Evolutionary conservation across 768 basidiomycete genomes (phyloP), one percentile per base, ranked within the genome.

Genomic region (Boletus reticulatus): DNA sequence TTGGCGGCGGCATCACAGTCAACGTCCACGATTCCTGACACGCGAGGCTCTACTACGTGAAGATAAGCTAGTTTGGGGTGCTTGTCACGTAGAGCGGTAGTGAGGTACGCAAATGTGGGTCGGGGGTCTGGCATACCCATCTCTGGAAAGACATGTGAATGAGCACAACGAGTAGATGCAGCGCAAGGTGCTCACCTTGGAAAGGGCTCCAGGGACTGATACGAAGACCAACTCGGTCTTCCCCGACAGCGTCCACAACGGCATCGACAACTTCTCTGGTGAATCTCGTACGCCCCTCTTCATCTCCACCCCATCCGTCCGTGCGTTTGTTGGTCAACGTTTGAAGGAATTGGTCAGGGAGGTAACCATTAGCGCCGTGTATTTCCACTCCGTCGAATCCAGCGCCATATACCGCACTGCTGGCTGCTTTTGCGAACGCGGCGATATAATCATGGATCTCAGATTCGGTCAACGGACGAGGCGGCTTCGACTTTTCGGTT

Each of bases 71-170:
- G 62, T 9, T 66, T 55, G 12, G 60, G 57, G 24, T 61, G 60
- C 19, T 71, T 68, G 41, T 63, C 54, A 14, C 60, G 63, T 14
- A 87, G 54, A 41, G 75, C 52, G 2, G 70, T 48, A 31, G 80
- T 75, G 31, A 86, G 57, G 66, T 84, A 75, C 0, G 73, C 57
- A 68, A 82, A 87, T 14, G 79, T 80, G 0, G 83, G 80, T 1
- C 76, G 69, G 0, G 84, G 84, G 56, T 85, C 76, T 8, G 63
- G 57, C 80, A 83, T 82, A 2, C 73, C 64, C 80, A 86, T 82
- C 34, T 75, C 78, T 78, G 14, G n/a, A 19, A 20, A 43, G 9
- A 6, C 34, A 58, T 2, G 57, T 0, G 12, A 64, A 27, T 42
- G n/a, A 51, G 34, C 0, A 11, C n/a, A 14, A 19, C 16, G 16